Conservation (phyloP, 2,329 filamentous ascomycete species). For the Thielaviopsis cerberus region DNA sequence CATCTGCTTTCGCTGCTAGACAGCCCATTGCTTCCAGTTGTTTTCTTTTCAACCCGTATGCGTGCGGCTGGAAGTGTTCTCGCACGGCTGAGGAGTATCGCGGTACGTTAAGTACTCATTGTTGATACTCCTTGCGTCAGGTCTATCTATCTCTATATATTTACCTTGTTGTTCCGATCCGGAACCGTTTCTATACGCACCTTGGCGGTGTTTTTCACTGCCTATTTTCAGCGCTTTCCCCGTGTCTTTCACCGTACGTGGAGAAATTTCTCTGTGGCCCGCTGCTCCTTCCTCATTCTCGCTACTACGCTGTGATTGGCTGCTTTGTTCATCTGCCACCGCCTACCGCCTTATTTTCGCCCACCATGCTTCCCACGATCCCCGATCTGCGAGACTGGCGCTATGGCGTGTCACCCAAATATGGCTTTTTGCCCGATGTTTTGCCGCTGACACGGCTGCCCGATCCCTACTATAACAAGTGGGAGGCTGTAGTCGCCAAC, state of each 20-base stretch:
- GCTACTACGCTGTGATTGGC: not conserved
- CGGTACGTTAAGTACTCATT: constrained; percentile 24
- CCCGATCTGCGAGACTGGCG: constrained; percentile 41
- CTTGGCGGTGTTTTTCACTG: not conserved
- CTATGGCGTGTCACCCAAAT: constrained; percentile 58
- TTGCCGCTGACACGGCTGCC: constrained; percentile 63
- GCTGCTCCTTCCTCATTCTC: not conserved
- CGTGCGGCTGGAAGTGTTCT: constrained; percentile 12
- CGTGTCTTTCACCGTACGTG: not conserved
- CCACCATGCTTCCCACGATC: constrained; percentile 38
- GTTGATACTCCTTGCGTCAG: constrained; percentile 49
- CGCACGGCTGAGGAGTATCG: constrained; percentile 43
- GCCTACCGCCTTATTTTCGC: not conserved
- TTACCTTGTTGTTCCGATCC: constrained; percentile 2
- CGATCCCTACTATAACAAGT: constrained; percentile 83
- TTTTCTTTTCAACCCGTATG: constrained; percentile 7
- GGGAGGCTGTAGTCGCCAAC: constrained; percentile 75
- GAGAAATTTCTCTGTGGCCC: not conserved
- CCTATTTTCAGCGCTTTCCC: not conserved
- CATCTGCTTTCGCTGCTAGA: not conserved
- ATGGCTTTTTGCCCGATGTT: constrained; percentile 76
- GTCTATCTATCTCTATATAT: constrained; percentile 19
- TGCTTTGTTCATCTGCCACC: not conserved
- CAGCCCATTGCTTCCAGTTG: not conserved
- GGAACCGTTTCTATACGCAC: not conserved